These are phyloP conservation scores for Durio zibethinus DNA, from an alignment of 345 rosid species.

Conservation along the genomic window DNA sequence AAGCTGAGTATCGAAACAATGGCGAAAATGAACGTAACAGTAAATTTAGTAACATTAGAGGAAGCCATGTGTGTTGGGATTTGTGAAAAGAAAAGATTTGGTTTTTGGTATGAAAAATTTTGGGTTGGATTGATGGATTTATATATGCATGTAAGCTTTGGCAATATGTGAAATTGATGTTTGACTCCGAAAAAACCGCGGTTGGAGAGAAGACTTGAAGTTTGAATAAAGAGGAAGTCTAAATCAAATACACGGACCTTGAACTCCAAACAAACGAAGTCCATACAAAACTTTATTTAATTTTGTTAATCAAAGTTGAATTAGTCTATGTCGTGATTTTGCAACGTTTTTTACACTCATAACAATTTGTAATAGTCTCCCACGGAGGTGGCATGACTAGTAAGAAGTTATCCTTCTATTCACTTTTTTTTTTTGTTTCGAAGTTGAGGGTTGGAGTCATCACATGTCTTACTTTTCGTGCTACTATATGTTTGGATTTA, in stretches of 20 bases:
- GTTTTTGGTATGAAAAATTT: not conserved
- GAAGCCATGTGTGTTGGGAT: not conserved
- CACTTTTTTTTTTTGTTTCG: no score
- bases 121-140: not conserved
- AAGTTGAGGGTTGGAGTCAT: not conserved
- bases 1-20: not conserved
- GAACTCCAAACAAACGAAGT: not conserved
- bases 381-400: not conserved
- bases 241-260: not conserved
- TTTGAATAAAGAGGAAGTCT: conserved; percentile 7
- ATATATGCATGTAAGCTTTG: not conserved
- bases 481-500: no score
- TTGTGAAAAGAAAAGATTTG: not conserved
- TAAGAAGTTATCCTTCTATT: no score
- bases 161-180: not conserved
- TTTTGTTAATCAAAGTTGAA: not conserved
- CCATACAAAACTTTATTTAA: not conserved
- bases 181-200: not conserved
- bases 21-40: not conserved
- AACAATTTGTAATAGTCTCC: not conserved
- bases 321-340: not conserved
- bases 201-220: not conserved
- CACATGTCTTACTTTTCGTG: no score
- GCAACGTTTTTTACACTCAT: not conserved
- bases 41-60: not conserved